Percentiles rank a stretch among this genome's conserved stretches.
phyloP scores from a whole-genome alignment of 129 eudicot species.

The Arctium lappa region DNA sequence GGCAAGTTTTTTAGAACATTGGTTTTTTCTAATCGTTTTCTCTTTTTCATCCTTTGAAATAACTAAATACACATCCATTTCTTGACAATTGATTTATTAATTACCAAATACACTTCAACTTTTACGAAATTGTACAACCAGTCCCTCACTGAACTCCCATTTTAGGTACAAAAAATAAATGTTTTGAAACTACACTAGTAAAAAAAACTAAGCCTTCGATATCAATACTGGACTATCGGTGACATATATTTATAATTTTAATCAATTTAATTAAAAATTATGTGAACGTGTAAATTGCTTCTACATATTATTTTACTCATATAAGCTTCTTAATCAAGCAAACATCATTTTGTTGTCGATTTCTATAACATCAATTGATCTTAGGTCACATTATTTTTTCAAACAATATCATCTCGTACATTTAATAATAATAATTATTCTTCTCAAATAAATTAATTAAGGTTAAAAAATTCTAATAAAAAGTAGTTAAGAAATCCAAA shows the following conservation, averaged over 20 bases:
- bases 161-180: too few relatives aligned
- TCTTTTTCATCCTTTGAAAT: not conserved
- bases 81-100: not conserved
- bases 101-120: not conserved
- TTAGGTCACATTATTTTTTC: not conserved
- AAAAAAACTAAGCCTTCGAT: too few relatives aligned
- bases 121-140: not conserved
- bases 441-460: not conserved
- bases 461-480: not conserved
- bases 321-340: not conserved
- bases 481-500: constrained; percentile 14
- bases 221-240: too few relatives aligned
- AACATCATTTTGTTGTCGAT: not conserved
- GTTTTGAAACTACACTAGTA: too few relatives aligned
- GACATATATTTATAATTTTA: not conserved
- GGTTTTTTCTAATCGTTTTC: not conserved
- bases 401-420: not conserved
- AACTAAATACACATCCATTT: too few relatives aligned
- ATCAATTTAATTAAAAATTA: not conserved
- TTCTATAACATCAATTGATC: not conserved
- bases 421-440: not conserved
- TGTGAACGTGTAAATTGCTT: not conserved
- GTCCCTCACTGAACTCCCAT: not conserved
- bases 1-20: too few relatives aligned
- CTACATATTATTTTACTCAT: not conserved